Evolutionary conservation across 495 filamentous ascomycete genomes (phyloP), one percentile per base, ranked within the genome.

Genomic region (Podospora pseudopauciseta): DNA sequence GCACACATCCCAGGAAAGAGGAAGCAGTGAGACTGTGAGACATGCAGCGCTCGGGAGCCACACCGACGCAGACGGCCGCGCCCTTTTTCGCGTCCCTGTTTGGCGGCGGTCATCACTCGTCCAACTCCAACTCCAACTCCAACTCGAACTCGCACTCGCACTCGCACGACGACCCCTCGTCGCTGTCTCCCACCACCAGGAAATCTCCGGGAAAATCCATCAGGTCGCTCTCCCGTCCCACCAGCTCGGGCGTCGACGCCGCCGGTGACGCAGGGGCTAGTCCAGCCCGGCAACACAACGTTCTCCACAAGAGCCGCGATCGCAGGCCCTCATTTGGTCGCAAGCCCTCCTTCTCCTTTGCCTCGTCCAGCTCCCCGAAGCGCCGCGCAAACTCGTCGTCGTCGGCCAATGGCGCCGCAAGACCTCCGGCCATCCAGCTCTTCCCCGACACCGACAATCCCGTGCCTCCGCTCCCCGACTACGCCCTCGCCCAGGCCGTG

Each of bases 61-160:
- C 77, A 65, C 77, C 80, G 67, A 75, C 75, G 63, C 75, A 76
- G 62, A 71, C 75, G 70, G 76, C 76, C 70, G 75, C 75, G 75
- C 78, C 80, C 73, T 82, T 82, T 73, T 81, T 81, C 63, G 79
- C 77, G 65, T 77, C 77, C 70, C 70, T 78, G 67, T 81, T 80
- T 75, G 77, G 76, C 64, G 73, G 71, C 64, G 70, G 65, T 67
- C 67, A 63, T 67, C 67, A 63, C 65, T 55, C 34, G 58, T 66
- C 30, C 63, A 57, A 49, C 60, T 44, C 53, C 34, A 60, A 53
- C 23, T 5, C 30, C 30, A 32, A 32, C 30, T 32, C 30, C 30
- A 59, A 65, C 30, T 30, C 44, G 27, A 60, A 53, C 23, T 5
- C 30, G 0, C 0, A 32, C 30, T 32, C 30, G 4, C 58, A 65